Evolutionary conservation across 176 grass and related monocot species (phyloP).

Genomic region (Otatea glauca): DNA sequence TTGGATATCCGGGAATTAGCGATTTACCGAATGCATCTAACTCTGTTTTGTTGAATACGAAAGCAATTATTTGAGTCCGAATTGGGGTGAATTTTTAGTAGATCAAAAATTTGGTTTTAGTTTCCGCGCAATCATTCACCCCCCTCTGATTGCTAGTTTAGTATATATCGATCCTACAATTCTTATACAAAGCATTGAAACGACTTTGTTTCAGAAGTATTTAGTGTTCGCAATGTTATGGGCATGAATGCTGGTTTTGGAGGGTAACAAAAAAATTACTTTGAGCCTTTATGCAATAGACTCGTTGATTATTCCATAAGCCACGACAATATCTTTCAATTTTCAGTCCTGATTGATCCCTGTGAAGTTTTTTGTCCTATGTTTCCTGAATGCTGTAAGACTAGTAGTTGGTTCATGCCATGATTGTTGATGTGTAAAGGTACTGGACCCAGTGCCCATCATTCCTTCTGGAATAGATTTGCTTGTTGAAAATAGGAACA

Average conservation of each 20-base stretch:
- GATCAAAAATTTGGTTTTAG: no score
- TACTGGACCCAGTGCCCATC: not conserved
- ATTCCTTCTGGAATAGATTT: slow-evolving; percentile 24
- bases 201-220: slow-evolving; percentile 67
- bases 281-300: slow-evolving; percentile 14
- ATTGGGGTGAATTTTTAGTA: no score
- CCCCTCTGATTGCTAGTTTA: no score
- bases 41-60: no score
- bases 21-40: no score
- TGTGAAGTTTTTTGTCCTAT: slow-evolving; percentile 3
- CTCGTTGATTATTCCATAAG: slow-evolving; percentile 2
- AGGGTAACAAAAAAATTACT: slow-evolving; percentile 60
- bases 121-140: no score
- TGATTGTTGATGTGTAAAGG: slow-evolving; percentile 26
- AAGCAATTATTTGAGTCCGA: no score
- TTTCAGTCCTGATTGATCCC: slow-evolving; percentile 20
- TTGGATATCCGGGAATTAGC: no score
- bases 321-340: not conserved
- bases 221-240: slow-evolving; percentile 79
- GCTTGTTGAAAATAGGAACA: slow-evolving; percentile 2
- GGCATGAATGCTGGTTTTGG: slow-evolving; percentile 95
- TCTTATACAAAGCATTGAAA: slow-evolving; percentile 65
- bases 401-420: not conserved
- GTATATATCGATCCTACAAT: no score
- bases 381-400: not conserved